phyloP scores from a whole-genome alignment of 805 yeast species.

The Tetrapisispora namnaoensis region DNA sequence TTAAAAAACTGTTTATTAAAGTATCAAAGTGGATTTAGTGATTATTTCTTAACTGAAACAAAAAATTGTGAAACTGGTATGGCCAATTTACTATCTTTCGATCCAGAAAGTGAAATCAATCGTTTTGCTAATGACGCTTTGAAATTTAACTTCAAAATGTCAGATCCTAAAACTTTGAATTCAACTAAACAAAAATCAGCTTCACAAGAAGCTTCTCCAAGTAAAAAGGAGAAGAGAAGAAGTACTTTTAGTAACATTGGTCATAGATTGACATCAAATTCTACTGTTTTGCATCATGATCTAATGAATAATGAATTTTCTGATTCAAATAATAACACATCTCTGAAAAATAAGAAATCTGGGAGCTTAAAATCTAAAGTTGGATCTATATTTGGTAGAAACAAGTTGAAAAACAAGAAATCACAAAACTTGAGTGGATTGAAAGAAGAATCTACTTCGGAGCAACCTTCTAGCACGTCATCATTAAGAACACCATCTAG shows the following conservation, averaged over 20 bases:
- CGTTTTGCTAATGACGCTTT: constrained; percentile 41
- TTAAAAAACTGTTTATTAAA: constrained; percentile 59
- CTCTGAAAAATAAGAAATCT: constrained; percentile 26
- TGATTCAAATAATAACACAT: constrained; percentile 20
- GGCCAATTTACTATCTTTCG: constrained; percentile 55
- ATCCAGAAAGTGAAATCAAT: constrained; percentile 49
- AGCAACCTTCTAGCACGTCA: background rate
- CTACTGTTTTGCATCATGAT: constrained; percentile 26
- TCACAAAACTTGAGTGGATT: constrained; percentile 3
- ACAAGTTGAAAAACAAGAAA: constrained; percentile 35
- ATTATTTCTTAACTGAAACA: constrained; percentile 38
- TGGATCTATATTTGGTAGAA: constrained; percentile 67
- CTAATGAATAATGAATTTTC: constrained; percentile 27
- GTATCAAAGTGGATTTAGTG: constrained; percentile 53
- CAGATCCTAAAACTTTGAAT: background rate
- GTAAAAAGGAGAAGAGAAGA: constrained; percentile 17
- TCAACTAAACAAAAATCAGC: background rate
- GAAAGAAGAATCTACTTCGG: background rate
- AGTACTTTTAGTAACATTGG: constrained; percentile 23
- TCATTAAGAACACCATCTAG: background rate
- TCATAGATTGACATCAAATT: constrained; percentile 22
- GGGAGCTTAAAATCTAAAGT: constrained; percentile 53
- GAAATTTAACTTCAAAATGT: constrained; percentile 17
- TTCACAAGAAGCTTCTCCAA: background rate
- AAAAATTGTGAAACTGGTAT: constrained; percentile 53